Base-by-base conservation (phyloP, 768 basidiomycete genomes). In the Lactarius trivialis region DNA sequence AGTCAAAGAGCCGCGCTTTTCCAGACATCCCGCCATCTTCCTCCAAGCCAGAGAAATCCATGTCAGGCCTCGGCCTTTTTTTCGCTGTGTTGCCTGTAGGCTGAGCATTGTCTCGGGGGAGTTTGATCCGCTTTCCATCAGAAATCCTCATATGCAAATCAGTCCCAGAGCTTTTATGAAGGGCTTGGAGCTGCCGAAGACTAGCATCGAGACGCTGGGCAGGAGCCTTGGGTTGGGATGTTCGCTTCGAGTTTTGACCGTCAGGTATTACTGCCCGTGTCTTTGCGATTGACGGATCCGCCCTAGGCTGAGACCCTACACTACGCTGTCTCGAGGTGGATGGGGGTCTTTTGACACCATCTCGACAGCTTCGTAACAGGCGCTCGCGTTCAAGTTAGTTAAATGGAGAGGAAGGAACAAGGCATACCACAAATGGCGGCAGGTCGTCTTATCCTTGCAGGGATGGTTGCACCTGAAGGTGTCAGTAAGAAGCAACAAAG, bases 361-460 rank as follows among this genome's bases (percentile, higher is more conserved):
- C 86, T 39, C 84, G 81, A 68, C 91, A 92, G 70, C 91, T 93
- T 65, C n/a, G 45, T 36, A 48, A 41, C 39, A 48, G 33, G 9
- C 32, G 6, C 32, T 36, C 32, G 3, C 1, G 32, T 63, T 57
- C 53, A 28, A 43, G 45, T 53, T 24, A 43, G 50, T 24, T 32
- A 8, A 32, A 15, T 60, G 43, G 36, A 19, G 26, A 53, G 11
- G 24, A 41, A 26, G 19, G 32, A 28, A 50, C 43, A 51, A 48
- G 43, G 65, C 65, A 15, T 56, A 90, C 91, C 91, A 93, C 37
- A 85, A 70, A 75, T 93, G 91, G 28, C 85, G 81, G 70, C 91
- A 93, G 48, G 76, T 78, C 4, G 76, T 73, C 72, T 91, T 93
- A 68, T 91, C 84, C 70, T 87, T 89, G 78, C 91, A 93, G 24